Base-by-base conservation (phyloP, 768 basidiomycete species). In the Mycena belliarum region DNA sequence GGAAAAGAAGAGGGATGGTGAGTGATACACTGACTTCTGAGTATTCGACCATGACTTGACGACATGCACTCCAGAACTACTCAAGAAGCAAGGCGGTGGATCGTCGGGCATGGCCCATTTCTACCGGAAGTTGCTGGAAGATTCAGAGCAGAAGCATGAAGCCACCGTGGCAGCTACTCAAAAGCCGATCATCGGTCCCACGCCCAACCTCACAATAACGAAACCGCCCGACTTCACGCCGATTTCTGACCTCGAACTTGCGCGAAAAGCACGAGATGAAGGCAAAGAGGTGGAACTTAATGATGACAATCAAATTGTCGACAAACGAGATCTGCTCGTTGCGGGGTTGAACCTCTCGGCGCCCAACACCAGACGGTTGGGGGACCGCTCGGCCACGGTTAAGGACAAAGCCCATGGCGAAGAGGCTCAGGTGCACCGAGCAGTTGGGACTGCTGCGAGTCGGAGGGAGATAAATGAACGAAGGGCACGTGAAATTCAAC, bases 221-320 rank as follows among this genome's bases (percentile, higher is more conserved):
- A 91, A 86, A 72, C 93, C 89, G 14, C 75, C 80, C 40, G 79
- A 90, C 59, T 76, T 86, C 65, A 73, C 77, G 1, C 80, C 83
- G 42, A 72, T 81, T 64, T 86, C 90, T 35, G 94, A 96, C 71
- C 66, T 83, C 26, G 88, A 93, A 66, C 79, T 93, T 25, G 93
- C 90, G 23, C 81, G 72, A 42, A 65, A 81, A 42, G 93, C 93
- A 16, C 78, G 79, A 63, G 83, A 80, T 56, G 80, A 89, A 66
- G 95, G 95, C 23, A 90, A 90, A 70, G 80, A 86, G 12, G 87
- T 99, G 32, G 96, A 98, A 72, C 76, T 98, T 32, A 98, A 98
- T 71, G 96, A 98, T 71, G 95, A 98, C 65, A 95, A 95, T 65
- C 92, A 95, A 70, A 95, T 98, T 44, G 89, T 99, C 46, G 97